Conservation (phyloP, 257 asterid species). For the Solanum piurae region DNA sequence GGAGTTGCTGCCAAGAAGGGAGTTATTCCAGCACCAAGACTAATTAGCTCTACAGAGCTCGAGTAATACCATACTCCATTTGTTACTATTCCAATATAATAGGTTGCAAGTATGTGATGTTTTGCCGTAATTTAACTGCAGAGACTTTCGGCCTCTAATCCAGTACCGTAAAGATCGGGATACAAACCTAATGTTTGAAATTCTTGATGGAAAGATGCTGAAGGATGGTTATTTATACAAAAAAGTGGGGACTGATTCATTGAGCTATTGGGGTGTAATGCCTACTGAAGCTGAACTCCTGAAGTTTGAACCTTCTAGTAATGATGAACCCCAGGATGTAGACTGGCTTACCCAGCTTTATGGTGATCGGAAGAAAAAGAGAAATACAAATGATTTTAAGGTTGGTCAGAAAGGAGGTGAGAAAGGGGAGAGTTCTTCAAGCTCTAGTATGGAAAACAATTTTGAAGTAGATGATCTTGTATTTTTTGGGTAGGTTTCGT, state of each 20-base stretch:
- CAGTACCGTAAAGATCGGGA: constrained; percentile 88
- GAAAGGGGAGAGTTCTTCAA: constrained; percentile 63
- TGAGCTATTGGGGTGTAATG: constrained; percentile 67
- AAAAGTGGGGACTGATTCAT: constrained; percentile 60
- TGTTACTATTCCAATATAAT: not conserved
- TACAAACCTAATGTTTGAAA: constrained; percentile 47
- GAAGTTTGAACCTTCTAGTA: constrained; percentile 81
- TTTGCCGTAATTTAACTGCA: constrained; percentile 13
- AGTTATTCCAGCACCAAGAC: constrained; percentile 72
- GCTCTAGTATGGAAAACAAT: constrained; percentile 24
- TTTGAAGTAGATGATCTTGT: constrained; percentile 85
- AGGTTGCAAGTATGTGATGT: constrained; percentile 6
- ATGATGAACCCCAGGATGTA: constrained; percentile 48
- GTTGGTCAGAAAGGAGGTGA: constrained; percentile 39
- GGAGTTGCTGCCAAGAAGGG: constrained; percentile 60
- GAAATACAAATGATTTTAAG: constrained; percentile 24
- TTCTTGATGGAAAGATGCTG: constrained; percentile 91
- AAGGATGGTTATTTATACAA: constrained; percentile 89
- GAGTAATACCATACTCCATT: constrained; percentile 47
- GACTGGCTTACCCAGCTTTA: constrained; percentile 86
- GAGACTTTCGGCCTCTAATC: constrained; percentile 93
- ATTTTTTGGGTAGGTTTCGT: constrained; percentile 63
- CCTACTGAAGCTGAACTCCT: constrained; percentile 84
- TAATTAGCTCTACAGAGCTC: constrained; percentile 84
- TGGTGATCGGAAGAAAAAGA: constrained; percentile 57